phyloP scores from a whole-genome alignment of 2,329 filamentous ascomycete species.

The Alternaria arbusti region DNA sequence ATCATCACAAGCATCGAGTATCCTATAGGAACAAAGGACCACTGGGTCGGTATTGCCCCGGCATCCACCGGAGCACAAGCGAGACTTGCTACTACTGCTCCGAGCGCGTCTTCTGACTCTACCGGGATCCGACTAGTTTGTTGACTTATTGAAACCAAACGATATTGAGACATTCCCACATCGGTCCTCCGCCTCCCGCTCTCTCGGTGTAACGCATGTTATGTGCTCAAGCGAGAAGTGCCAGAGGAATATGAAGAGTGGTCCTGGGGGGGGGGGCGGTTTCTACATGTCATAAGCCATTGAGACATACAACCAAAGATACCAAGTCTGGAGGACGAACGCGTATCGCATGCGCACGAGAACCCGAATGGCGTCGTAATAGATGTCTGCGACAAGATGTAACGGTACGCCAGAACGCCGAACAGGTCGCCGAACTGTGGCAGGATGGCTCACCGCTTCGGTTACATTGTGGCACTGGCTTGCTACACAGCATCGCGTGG shows the following conservation, averaged over 20 bases:
- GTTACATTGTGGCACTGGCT: conserved; percentile 5
- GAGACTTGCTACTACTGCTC: not conserved
- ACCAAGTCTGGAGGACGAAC: not conserved
- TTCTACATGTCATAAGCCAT: not conserved
- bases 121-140: conserved; percentile 4
- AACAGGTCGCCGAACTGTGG: conserved; percentile 22
- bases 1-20: not conserved
- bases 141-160: not conserved
- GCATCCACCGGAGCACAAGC: conserved; percentile 1
- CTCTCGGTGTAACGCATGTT: not conserved
- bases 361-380: not conserved
- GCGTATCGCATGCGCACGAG: not conserved
- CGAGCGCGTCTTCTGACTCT: not conserved
- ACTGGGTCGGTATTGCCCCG: not conserved
- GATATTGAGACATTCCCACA: conserved; percentile 1
- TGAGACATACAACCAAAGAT: not conserved
- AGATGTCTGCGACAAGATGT: not conserved
- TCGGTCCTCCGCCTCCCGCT: not conserved
- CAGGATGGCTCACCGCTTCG: conserved; percentile 16
- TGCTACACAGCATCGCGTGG: conserved; percentile 12
- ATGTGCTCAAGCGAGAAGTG: not conserved
- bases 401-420: not conserved
- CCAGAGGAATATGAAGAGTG: not conserved
- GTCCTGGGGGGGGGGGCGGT: not conserved
- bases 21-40: not conserved